These are phyloP conservation scores for Strigomonas galati DNA, from an alignment of 208 protist genomes.

Conservation along the genomic window DNA sequence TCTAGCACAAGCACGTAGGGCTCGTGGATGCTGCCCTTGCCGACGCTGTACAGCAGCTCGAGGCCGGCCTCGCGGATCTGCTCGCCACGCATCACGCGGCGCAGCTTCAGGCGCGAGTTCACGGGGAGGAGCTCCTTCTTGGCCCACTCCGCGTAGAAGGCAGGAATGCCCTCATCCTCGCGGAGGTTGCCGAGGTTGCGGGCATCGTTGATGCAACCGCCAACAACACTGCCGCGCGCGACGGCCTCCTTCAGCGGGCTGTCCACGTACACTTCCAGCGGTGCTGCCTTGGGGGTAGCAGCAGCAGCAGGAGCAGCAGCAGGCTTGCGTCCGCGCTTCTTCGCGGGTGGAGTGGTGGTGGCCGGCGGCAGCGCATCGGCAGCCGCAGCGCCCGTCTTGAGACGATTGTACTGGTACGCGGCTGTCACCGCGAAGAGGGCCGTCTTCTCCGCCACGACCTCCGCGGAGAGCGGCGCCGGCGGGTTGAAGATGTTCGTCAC, in stretches of 20 bases:
- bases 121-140: conserved; percentile 20
- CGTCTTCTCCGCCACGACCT: conserved; percentile 68
- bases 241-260: conserved; percentile 43
- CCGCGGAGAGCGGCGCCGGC: conserved; percentile 25
- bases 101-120: conserved; percentile 41
- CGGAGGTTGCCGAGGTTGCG: conserved; percentile 82
- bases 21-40: conserved; percentile 64
- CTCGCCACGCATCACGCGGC: conserved; percentile 51
- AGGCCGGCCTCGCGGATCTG: conserved; percentile 49
- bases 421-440: conserved; percentile 65
- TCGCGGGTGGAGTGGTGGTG: neutral
- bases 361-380: neutral
- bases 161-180: conserved; percentile 74
- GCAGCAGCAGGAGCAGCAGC: neutral
- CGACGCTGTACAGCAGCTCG: conserved; percentile 77
- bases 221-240: conserved; percentile 56
- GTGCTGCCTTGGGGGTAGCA: neutral
- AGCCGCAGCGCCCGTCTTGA: conserved; percentile 25
- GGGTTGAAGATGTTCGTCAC: conserved; percentile 45
- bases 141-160: conserved; percentile 77
- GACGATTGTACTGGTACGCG: conserved; percentile 70
- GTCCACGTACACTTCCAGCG: conserved; percentile 42
- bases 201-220: conserved; percentile 68
- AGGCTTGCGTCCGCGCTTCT: neutral
- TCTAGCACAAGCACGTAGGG: conserved; percentile 79